Evolutionary conservation across 2,329 filamentous ascomycete genomes (phyloP), one percentile per base, ranked within the genome.

Genomic region (Fusarium piperis): DNA sequence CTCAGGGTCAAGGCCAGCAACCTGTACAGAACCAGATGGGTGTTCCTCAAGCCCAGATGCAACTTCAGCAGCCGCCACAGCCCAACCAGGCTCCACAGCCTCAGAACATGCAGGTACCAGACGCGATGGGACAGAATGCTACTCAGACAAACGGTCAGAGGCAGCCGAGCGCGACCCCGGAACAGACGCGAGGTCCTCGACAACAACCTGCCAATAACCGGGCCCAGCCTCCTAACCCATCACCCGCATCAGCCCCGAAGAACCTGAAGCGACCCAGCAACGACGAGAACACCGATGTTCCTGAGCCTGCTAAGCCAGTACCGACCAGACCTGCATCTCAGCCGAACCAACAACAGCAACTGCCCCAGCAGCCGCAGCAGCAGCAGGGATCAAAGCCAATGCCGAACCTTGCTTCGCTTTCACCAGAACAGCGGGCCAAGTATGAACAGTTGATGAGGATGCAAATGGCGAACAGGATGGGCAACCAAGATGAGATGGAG

Each of bases 41-140:
- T 30, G 78, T 80, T 4, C 85, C 85, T 56, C 86, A 85, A 69
- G 82, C 82, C 3, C 87, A 87, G 62, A 87, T 87, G 69, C 85
- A 88, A 64, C 80, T 88, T 10, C 88, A 88, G 65, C 87, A 87
- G 64, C 85, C 83, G 51, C 62, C 65, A 83, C 88, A 90, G 70
- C 74, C 70, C 74, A 77, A 69, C 51, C 78, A 79, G 59, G 67
- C 76, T 8, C 72, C 82, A 53, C 83, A 86, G 71, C 78, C 81
- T 32, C 79, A 81, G 64, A 75, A 78, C 59, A 78, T 83, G 63
- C 74, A 79, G 18, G 81, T 81, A 63, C 77, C 80, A 9, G 68
- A 83, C 83, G 78, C 81, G 79, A 82, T 86, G 78, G 81, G 81
- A 3, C 87, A 87, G 71, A 84, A 75, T 33, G 66, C 71, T 8